Evolutionary conservation across 1,284 basidiomycete species (phyloP).

Genomic region (Marasmius oreades): DNA sequence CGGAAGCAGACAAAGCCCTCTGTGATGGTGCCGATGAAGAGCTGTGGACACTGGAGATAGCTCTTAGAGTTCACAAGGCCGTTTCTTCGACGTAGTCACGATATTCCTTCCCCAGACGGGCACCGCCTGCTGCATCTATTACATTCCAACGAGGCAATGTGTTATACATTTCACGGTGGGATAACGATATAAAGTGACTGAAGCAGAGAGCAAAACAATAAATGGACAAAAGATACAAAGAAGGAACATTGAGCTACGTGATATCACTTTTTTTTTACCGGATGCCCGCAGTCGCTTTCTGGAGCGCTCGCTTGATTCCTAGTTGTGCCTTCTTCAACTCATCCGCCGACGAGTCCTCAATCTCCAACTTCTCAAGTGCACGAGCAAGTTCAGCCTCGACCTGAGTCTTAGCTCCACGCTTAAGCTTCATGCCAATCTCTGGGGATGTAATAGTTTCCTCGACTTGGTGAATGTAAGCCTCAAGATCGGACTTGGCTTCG

Average conservation of each 20-base stretch:
- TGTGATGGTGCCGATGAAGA: slow-evolving; percentile 99
- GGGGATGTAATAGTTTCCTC: slow-evolving; percentile 92
- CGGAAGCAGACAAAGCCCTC: slow-evolving; percentile 94
- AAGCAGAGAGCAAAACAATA: slow-evolving; percentile 2
- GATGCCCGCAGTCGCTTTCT: slow-evolving; percentile 90
- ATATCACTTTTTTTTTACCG: slow-evolving; percentile 43
- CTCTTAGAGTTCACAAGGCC: slow-evolving; percentile 73
- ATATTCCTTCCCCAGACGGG: not conserved
- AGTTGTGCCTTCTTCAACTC: slow-evolving; percentile 93
- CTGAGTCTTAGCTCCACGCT: slow-evolving; percentile 89
- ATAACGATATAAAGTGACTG: not conserved
- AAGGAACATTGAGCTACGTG: not conserved
- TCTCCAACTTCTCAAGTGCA: slow-evolving; percentile 94
- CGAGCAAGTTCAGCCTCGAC: slow-evolving; percentile 95
- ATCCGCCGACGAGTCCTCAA: slow-evolving; percentile 88
- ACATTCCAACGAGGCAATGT: slow-evolving; percentile 1
- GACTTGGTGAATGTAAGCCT: slow-evolving; percentile 93
- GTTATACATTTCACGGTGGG: not conserved
- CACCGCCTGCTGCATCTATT: not conserved
- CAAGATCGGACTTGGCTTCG: slow-evolving; percentile 95
- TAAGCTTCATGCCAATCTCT: slow-evolving; percentile 95
- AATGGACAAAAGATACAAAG: not conserved
- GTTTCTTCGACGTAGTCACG: slow-evolving; percentile 23
- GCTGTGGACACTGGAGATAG: slow-evolving; percentile 89
- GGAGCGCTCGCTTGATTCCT: slow-evolving; percentile 89